Percentiles rank a stretch among this genome's conserved stretches.
Conservation (phyloP, 75 land plant species). For the Pinus taeda region DNA sequence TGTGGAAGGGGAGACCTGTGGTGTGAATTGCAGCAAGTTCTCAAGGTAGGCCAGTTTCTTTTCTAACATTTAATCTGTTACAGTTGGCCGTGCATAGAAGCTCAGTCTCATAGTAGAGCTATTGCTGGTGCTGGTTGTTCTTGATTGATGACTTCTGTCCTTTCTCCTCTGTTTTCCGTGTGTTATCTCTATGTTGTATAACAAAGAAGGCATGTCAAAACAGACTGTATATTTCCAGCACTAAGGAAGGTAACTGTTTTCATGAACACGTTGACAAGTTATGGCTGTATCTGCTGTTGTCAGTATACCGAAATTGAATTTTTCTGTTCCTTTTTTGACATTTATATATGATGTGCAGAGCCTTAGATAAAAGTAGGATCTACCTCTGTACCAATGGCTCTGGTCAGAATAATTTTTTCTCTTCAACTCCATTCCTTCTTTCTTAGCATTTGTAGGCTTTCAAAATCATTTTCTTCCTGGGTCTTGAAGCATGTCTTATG, state of each 20-base stretch:
- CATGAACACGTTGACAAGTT: neutral
- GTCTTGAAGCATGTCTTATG: neutral
- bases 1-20: slow-evolving; percentile 61
- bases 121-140: neutral
- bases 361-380: too few relatives aligned
- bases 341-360: neutral
- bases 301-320: neutral
- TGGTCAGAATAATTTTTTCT: too few relatives aligned
- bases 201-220: neutral
- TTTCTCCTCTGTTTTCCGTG: slow-evolving; percentile 1
- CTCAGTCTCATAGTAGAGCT: neutral
- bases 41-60: slow-evolving; percentile 38
- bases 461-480: neutral
- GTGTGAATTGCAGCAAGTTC: slow-evolving; percentile 42
- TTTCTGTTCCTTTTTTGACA: slow-evolving; percentile 3
- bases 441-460: neutral
- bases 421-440: too few relatives aligned
- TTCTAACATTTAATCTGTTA: slow-evolving; percentile 1
- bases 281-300: neutral
- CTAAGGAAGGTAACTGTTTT: neutral
- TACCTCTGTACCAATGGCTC: too few relatives aligned
- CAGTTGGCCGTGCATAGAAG: neutral
- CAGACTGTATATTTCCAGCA: neutral
- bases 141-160: neutral
- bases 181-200: neutral